A percentile compares a stretch with the other conserved stretches of the same genome.
Conservation (phyloP, 176 grass and related monocot species). For the Oryza nivara region DNA sequence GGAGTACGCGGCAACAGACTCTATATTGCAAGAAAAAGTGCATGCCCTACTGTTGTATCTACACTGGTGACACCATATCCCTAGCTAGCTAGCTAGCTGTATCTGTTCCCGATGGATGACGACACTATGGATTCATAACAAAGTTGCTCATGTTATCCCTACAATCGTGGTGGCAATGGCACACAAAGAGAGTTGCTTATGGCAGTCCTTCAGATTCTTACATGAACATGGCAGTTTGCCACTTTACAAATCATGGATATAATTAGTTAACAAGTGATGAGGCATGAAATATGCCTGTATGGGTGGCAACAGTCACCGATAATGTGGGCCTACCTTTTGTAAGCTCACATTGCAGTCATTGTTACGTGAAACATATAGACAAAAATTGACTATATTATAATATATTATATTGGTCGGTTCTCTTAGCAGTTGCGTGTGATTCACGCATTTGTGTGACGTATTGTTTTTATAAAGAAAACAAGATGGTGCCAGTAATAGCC, state of each 20-base stretch:
- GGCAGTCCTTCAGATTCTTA: not conserved
- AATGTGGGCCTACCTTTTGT: not conserved
- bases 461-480: not conserved
- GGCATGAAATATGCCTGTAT: not conserved
- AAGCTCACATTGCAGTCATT: not conserved
- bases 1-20: too few relatives aligned
- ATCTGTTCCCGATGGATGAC: conserved; percentile 44
- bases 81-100: not conserved
- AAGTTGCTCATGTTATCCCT: not conserved
- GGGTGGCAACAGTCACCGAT: not conserved
- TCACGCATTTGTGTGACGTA: not conserved
- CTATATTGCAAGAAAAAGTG: too few relatives aligned
- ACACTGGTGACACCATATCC: too few relatives aligned
- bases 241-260: not conserved
- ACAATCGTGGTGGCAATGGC: conserved; percentile 18
- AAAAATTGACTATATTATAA: too few relatives aligned
- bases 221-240: not conserved
- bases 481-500: not conserved
- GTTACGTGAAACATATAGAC: too few relatives aligned
- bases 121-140: conserved; percentile 42
- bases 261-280: too few relatives aligned
- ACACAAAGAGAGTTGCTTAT: conserved; percentile 1
- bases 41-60: too few relatives aligned
- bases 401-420: too few relatives aligned
- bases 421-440: not conserved